These are phyloP conservation scores for Coleophoma cylindrospora DNA, from an alignment of 2,329 filamentous ascomycete species.

Conservation along the genomic window DNA sequence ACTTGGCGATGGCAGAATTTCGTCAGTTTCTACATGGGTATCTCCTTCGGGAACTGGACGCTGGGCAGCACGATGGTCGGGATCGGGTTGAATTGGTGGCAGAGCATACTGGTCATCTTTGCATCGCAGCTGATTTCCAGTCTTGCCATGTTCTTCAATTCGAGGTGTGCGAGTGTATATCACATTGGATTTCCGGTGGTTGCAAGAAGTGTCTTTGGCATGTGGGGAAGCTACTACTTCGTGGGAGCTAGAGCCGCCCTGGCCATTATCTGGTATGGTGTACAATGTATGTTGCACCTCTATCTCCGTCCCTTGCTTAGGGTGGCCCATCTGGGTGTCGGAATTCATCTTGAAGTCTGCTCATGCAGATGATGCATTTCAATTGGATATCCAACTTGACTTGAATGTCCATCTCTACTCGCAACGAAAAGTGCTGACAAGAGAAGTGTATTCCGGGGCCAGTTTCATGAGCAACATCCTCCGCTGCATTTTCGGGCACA, in stretches of 20 bases:
- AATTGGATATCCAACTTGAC: not conserved
- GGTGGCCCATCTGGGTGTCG: too few relatives aligned
- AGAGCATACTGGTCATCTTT: slow-evolving; percentile 37
- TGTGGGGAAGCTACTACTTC: slow-evolving; percentile 34
- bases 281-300: slow-evolving; percentile 45
- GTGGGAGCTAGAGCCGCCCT: slow-evolving; percentile 36
- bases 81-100: slow-evolving; percentile 40
- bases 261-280: slow-evolving; percentile 54
- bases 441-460: slow-evolving; percentile 38
- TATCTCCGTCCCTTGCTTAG: too few relatives aligned
- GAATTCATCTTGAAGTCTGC: slow-evolving; percentile 27
- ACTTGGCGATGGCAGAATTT: slow-evolving; percentile 34
- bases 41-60: slow-evolving; percentile 38
- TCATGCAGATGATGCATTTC: slow-evolving; percentile 2
- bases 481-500: slow-evolving; percentile 36
- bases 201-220: slow-evolving; percentile 35
- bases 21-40: slow-evolving; percentile 32
- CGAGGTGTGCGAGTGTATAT: slow-evolving; percentile 34
- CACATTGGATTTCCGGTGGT: slow-evolving; percentile 35
- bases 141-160: slow-evolving; percentile 39
- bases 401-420: slow-evolving; percentile 4
- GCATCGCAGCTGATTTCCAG: slow-evolving; percentile 35
- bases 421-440: too few relatives aligned
- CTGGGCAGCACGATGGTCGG: slow-evolving; percentile 34
- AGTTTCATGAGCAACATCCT: slow-evolving; percentile 40